These are phyloP conservation scores for Trametes sanguinea DNA, from an alignment of 768 basidiomycete species.

Conservation along the genomic window DNA sequence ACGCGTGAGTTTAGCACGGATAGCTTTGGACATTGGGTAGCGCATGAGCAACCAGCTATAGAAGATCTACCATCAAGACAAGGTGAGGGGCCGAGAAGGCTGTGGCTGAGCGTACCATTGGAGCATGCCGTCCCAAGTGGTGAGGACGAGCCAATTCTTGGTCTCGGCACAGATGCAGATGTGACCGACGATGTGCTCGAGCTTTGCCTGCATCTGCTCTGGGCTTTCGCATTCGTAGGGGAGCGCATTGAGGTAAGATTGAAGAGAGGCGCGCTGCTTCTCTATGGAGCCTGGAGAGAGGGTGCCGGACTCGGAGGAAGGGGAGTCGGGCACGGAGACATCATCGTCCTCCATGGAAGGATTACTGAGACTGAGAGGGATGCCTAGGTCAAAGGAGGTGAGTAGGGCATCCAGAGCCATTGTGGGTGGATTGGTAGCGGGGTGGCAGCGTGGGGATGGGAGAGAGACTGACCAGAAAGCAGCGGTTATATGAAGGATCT, in stretches of 20 bases:
- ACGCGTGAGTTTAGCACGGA: slow-evolving; percentile 70
- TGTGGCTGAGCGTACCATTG: slow-evolving; percentile 55
- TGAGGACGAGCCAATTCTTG: slow-evolving; percentile 72
- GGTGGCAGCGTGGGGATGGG: neutral
- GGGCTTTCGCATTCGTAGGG: slow-evolving; percentile 75
- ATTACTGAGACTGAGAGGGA: slow-evolving; percentile 2
- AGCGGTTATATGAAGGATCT: slow-evolving; percentile 10
- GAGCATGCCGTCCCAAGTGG: slow-evolving; percentile 78
- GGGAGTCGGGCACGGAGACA: slow-evolving; percentile 48
- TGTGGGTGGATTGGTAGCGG: slow-evolving; percentile 17
- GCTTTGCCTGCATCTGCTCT: slow-evolving; percentile 68
- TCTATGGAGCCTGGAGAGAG: slow-evolving; percentile 44
- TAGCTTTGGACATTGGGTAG: slow-evolving; percentile 71
- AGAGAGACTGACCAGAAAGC: slow-evolving; percentile 17
- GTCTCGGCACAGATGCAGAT: slow-evolving; percentile 71
- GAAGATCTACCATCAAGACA: neutral
- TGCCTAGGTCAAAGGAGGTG: slow-evolving; percentile 13
- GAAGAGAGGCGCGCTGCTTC: slow-evolving; percentile 60
- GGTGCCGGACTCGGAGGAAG: slow-evolving; percentile 35
- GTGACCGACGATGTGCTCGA: slow-evolving; percentile 69
- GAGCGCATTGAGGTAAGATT: slow-evolving; percentile 64
- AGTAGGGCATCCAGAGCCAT: slow-evolving; percentile 8
- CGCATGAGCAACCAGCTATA: slow-evolving; percentile 79
- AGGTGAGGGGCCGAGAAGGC: neutral
- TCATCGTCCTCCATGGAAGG: slow-evolving; percentile 61